These are phyloP conservation scores for Trypanosoma vivax DNA, from an alignment of 208 protist genomes.

Conservation along the genomic window DNA sequence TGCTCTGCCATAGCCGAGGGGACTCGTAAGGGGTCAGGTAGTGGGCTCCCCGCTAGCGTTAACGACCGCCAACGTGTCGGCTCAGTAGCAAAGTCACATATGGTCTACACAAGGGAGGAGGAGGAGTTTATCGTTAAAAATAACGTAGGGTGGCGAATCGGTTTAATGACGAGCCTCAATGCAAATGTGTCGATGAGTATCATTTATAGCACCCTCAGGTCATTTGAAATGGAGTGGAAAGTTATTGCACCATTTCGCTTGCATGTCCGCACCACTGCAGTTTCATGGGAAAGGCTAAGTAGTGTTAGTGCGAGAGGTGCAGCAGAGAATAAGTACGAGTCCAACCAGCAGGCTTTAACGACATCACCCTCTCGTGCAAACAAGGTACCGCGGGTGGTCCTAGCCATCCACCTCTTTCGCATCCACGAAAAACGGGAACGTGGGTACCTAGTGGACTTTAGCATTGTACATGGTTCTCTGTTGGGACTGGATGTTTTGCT, in stretches of 20 bases:
- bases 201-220: constrained; percentile 60
- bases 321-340: not conserved
- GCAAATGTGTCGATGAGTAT: constrained; percentile 31
- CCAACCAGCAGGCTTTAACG: too few species aligned
- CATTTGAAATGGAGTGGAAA: constrained; percentile 82
- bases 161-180: constrained; percentile 80
- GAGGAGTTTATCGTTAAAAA: constrained; percentile 73
- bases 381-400: constrained; percentile 24
- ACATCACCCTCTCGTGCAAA: not conserved
- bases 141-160: constrained; percentile 85
- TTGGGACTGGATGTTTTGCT: constrained; percentile 55
- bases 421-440: constrained; percentile 79
- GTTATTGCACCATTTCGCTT: constrained; percentile 67
- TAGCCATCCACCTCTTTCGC: constrained; percentile 72
- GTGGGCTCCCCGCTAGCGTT: constrained; percentile 28
- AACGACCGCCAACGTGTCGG: constrained; percentile 58
- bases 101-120: constrained; percentile 71
- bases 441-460: constrained; percentile 73
- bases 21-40: constrained; percentile 16
- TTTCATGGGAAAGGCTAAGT: constrained; percentile 44
- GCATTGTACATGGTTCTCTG: constrained; percentile 49
- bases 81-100: constrained; percentile 67
- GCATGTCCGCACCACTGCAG: constrained; percentile 42
- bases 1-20: constrained; percentile 9
- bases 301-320: not conserved